A percentile compares a stretch with the other conserved stretches of the same genome.
These are phyloP conservation scores for Solanum neorickii DNA, from an alignment of 257 asterid genomes.

Conservation along the genomic window DNA sequence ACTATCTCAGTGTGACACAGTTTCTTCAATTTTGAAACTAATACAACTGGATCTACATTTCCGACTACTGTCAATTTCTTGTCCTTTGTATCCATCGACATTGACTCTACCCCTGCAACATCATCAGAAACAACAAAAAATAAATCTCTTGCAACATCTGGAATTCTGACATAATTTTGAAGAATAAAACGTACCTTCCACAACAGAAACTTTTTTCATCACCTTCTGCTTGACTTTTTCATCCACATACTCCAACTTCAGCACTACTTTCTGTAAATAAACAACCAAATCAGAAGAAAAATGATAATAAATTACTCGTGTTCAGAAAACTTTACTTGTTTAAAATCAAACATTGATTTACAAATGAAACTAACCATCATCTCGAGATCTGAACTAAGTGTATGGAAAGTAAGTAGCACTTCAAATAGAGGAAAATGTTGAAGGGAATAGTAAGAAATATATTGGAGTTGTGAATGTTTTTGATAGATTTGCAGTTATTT, in stretches of 20 bases:
- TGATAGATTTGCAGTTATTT: not conserved
- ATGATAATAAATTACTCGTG: not conserved
- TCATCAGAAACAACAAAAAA: not conserved
- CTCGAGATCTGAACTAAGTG: not conserved
- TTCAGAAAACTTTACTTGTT: not conserved
- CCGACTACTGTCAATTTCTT: slow-evolving; percentile 52
- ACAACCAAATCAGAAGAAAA: not conserved
- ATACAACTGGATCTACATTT: slow-evolving; percentile 39
- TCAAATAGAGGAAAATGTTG: not conserved
- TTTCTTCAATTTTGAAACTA: slow-evolving; percentile 6
- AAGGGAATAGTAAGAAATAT: not conserved
- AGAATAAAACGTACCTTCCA: not conserved
- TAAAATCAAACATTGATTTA: too few species aligned
- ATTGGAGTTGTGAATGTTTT: not conserved
- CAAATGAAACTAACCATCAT: not conserved
- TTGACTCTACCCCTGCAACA: slow-evolving; percentile 3
- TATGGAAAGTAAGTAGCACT: not conserved
- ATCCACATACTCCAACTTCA: not conserved
- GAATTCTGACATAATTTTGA: not conserved
- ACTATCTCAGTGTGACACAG: slow-evolving; percentile 7
- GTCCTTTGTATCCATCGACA: slow-evolving; percentile 44
- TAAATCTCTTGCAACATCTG: not conserved
- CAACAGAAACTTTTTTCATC: not conserved
- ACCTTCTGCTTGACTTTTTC: not conserved
- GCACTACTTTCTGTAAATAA: not conserved